Conservation (phyloP, 352 stramenopile species). For the Phytophthora pluvialis region DNA sequence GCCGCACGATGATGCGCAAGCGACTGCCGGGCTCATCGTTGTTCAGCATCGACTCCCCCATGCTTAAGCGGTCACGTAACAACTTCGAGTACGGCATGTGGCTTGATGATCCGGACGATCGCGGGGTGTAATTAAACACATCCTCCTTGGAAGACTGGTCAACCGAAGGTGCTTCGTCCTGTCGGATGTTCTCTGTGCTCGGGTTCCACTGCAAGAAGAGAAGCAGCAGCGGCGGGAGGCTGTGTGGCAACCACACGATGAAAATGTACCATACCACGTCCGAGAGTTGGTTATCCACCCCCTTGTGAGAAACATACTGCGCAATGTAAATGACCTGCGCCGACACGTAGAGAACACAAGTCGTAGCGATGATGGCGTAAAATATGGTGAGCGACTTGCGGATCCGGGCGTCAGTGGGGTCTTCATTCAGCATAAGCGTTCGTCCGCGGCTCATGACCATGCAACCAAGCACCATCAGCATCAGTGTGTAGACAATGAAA, state of each 20-base stretch:
- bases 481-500: slow-evolving; percentile 85
- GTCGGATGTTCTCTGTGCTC: slow-evolving; percentile 68
- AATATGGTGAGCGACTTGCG: slow-evolving; percentile 89
- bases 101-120: slow-evolving; percentile 78
- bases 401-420: slow-evolving; percentile 81
- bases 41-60: slow-evolving; percentile 80
- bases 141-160: slow-evolving; percentile 82
- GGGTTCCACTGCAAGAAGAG: slow-evolving; percentile 90
- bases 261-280: slow-evolving; percentile 90
- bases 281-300: slow-evolving; percentile 68
- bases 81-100: slow-evolving; percentile 86
- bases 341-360: slow-evolving; percentile 87
- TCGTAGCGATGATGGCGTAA: slow-evolving; percentile 89
- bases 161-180: slow-evolving; percentile 65
- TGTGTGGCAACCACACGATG: slow-evolving; percentile 85
- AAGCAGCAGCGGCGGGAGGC: slow-evolving; percentile 73
- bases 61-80: slow-evolving; percentile 68
- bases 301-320: slow-evolving; percentile 75
- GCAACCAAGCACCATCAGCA: slow-evolving; percentile 86
- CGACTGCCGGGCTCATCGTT: slow-evolving; percentile 85
- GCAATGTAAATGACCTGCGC: slow-evolving; percentile 89
- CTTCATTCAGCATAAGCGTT: slow-evolving; percentile 88
- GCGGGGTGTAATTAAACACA: slow-evolving; percentile 85
- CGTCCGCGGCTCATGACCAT: slow-evolving; percentile 89
- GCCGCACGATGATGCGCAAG: slow-evolving; percentile 79